These are phyloP conservation scores for Gardenia jasminoides DNA, from an alignment of 257 asterid genomes.

Conservation along the genomic window DNA sequence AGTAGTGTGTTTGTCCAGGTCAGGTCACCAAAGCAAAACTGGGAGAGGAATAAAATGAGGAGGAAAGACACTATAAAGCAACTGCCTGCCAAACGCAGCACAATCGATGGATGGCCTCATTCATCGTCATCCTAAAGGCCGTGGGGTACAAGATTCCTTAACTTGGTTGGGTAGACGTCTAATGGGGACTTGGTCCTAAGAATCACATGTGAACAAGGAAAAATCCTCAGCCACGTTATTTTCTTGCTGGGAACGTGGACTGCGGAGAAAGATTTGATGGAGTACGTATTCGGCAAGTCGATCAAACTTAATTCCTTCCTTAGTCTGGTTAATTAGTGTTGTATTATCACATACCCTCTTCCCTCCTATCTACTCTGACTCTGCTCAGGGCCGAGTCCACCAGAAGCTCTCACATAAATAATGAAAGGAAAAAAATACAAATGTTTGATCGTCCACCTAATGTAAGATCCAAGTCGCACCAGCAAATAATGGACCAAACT, in stretches of 20 bases:
- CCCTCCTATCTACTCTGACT: no score
- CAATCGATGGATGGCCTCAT: not conserved
- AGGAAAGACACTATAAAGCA: not conserved
- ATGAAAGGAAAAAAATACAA: no score
- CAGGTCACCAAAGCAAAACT: not conserved
- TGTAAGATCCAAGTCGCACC: no score
- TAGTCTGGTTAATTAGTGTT: not conserved
- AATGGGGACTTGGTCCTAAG: not conserved
- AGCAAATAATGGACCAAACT: no score
- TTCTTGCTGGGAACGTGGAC: slow-evolving; percentile 9
- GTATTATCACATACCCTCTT: no score
- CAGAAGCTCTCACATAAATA: no score
- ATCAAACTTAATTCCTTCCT: not conserved
- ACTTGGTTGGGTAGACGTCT: not conserved
- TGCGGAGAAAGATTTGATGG: not conserved
- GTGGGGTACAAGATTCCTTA: not conserved
- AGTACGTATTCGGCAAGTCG: slow-evolving; percentile 6
- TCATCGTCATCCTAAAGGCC: not conserved
- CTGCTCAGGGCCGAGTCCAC: no score
- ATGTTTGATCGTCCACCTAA: no score
- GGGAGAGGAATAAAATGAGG: not conserved
- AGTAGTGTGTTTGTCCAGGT: no score
- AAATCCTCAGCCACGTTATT: slow-evolving; percentile 7
- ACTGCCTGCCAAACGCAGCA: not conserved
- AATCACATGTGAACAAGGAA: slow-evolving; percentile 4